Evolutionary conservation across 2,329 filamentous ascomycete species (phyloP), one percentile per base, ranked within the genome.

Genomic region (Apiospora hydei): DNA sequence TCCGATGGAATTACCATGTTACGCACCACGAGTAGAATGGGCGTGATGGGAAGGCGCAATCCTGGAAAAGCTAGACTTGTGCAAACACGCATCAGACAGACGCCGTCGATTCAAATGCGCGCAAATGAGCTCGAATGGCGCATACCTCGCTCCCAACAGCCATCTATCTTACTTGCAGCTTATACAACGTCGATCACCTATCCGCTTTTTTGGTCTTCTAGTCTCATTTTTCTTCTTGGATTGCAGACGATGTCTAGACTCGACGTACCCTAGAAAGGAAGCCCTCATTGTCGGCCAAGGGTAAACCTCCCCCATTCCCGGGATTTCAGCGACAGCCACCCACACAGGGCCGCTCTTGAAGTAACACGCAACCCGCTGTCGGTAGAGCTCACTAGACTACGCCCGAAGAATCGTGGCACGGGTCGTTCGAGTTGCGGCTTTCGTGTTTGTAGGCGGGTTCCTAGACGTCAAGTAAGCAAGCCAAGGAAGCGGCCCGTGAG

Each of bases 221-320:
- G 78, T 78, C 21, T n/a, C 46, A 3, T 75, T 72, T 57, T 72
- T 61, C 71, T 79, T 79, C 81, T 82, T 82, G 80, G 80, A 82
- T 79, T 80, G 83, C 76, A 80, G 78, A 82, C 78, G 78, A 85
- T 85, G 84, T 79, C 82, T 81, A 79, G 80, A 77, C 80, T 84
- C 80, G 82, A 80, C 81, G 81, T 84, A 81, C 81, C 83, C 82
- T 84, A 83, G 82, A 82, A 82, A 77, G 82, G 81, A 79, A 83
- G 80, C 80, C 80, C 80, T 78, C 78, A 80, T 80, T 77, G 79
- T 79, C 82, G 78, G 74, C 81, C 81, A 64, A 81, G 77, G 75
- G 78, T 81, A 75, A 79, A 78, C 71, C 72, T 79, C 70, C 76
- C 77, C 67, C 73, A 77, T 67, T 72, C 76, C 66, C 67, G 76